Evolutionary conservation across 1,284 basidiomycete genomes (phyloP).

Genomic region (Anthracocystis panici-leucophaei): DNA sequence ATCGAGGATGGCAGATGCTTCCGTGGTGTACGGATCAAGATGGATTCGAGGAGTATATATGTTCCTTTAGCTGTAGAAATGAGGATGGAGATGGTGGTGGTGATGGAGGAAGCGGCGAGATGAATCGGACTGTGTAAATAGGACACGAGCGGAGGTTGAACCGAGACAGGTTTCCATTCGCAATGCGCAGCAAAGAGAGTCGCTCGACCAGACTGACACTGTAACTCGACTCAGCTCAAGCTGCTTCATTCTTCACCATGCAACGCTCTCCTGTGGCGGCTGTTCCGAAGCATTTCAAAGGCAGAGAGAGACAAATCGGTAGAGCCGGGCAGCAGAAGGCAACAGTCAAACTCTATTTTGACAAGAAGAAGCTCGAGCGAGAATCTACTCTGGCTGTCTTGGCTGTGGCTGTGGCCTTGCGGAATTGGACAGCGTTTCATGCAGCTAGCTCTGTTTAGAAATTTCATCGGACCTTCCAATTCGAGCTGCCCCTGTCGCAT

Average conservation of each 20-base stretch:
- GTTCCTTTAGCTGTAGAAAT: too few species aligned
- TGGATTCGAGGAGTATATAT: not conserved
- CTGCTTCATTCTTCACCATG: not conserved
- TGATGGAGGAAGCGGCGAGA: conserved; percentile 11
- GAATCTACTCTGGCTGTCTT: conserved; percentile 15
- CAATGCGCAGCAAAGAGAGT: not conserved
- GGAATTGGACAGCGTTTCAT: conserved; percentile 23
- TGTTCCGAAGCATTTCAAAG: not conserved
- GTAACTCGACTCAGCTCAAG: not conserved
- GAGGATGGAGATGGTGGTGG: conserved; percentile 10
- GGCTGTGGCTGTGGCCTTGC: conserved; percentile 2
- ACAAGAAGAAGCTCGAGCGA: conserved; percentile 13
- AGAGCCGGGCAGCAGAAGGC: not conserved
- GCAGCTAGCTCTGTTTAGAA: not conserved
- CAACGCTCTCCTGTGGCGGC: not conserved
- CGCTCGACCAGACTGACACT: too few species aligned
- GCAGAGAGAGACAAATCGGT: not conserved
- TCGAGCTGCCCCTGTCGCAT: conserved; percentile 17
- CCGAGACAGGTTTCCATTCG: not conserved
- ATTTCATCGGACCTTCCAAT: not conserved
- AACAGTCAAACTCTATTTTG: not conserved
- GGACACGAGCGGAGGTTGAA: conserved; percentile 32
- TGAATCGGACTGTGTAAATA: conserved; percentile 42
- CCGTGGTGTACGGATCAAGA: not conserved
- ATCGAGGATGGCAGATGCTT: not conserved